Percentiles rank a stretch among this genome's conserved stretches.
These are phyloP conservation scores for Neonothopanus nambi DNA, from an alignment of 1,284 basidiomycete genomes.

Conservation along the genomic window DNA sequence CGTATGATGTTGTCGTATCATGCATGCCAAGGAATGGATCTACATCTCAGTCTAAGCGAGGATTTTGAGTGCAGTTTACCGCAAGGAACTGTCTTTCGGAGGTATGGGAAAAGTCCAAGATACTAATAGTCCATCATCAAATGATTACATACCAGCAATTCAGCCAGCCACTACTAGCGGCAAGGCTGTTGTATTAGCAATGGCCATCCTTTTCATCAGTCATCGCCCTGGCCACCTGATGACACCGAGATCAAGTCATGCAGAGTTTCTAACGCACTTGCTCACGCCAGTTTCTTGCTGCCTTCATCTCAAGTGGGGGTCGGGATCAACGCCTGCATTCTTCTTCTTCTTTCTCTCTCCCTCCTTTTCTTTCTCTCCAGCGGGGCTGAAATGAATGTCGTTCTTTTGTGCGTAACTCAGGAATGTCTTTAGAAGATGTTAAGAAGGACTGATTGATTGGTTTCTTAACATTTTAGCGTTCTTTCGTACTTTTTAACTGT, in stretches of 20 bases:
- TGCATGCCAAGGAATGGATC: too few relatives aligned
- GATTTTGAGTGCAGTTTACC: too few relatives aligned
- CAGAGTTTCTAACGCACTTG: not conserved
- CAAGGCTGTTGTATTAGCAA: too few relatives aligned
- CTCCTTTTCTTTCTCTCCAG: not conserved
- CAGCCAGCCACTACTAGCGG: too few relatives aligned
- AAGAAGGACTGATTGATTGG: not conserved
- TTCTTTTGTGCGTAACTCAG: slow-evolving; percentile 7
- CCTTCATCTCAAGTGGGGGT: not conserved
- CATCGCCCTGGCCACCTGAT: slow-evolving; percentile 12
- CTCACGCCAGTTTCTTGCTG: not conserved
- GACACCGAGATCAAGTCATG: not conserved
- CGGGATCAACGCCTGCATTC: not conserved
- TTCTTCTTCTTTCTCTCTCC: not conserved
- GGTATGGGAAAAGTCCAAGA: too few relatives aligned
- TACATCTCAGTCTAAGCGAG: too few relatives aligned
- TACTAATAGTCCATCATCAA: too few relatives aligned
- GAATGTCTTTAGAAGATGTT: not conserved
- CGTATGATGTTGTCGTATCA: too few relatives aligned
- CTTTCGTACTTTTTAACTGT: not conserved
- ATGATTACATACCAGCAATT: too few relatives aligned
- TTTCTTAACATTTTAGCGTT: not conserved
- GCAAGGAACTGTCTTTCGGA: too few relatives aligned
- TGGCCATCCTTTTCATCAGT: not conserved
- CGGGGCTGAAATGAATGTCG: slow-evolving; percentile 11